These are phyloP conservation scores for Russula lepida DNA, from an alignment of 768 basidiomycete species.

Conservation along the genomic window DNA sequence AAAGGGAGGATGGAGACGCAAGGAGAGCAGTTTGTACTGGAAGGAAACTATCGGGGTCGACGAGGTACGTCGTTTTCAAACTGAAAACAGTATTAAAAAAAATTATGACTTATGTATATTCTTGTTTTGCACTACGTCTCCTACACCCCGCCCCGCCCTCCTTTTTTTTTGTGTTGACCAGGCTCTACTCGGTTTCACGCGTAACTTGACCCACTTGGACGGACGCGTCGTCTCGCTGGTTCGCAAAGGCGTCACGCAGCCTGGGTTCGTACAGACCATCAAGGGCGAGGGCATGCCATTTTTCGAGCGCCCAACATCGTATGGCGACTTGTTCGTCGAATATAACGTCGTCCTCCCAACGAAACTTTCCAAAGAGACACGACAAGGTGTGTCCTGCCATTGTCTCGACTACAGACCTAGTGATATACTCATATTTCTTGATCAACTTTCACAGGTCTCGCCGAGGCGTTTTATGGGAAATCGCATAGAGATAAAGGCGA, in stretches of 20 bases:
- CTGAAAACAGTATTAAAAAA: background rate
- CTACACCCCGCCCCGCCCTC: too few species aligned
- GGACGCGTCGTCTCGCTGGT: constrained; percentile 67
- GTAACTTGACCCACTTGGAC: constrained; percentile 86
- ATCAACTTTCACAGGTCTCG: constrained; percentile 9
- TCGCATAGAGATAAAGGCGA: constrained; percentile 16
- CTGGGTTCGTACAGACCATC: constrained; percentile 80
- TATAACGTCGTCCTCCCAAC: constrained; percentile 87
- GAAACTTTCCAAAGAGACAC: constrained; percentile 55
- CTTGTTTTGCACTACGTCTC: background rate
- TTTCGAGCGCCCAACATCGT: constrained; percentile 39
- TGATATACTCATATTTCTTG: background rate
- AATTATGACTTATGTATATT: background rate
- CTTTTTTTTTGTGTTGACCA: constrained; percentile 26
- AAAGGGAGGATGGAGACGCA: constrained; percentile 77
- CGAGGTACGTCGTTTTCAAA: constrained; percentile 49
- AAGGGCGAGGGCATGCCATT: constrained; percentile 87
- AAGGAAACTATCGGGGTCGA: constrained; percentile 84
- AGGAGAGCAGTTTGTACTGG: constrained; percentile 89
- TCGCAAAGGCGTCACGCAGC: constrained; percentile 82
- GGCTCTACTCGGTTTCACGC: constrained; percentile 96
- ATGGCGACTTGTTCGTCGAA: constrained; percentile 86
- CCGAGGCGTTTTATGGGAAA: constrained; percentile 21
- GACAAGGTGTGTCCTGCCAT: constrained; percentile 54
- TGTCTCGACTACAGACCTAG: background rate